Evolutionary conservation across 2,329 filamentous ascomycete genomes (phyloP).

Genomic region (Metarhizium guizhouense): DNA sequence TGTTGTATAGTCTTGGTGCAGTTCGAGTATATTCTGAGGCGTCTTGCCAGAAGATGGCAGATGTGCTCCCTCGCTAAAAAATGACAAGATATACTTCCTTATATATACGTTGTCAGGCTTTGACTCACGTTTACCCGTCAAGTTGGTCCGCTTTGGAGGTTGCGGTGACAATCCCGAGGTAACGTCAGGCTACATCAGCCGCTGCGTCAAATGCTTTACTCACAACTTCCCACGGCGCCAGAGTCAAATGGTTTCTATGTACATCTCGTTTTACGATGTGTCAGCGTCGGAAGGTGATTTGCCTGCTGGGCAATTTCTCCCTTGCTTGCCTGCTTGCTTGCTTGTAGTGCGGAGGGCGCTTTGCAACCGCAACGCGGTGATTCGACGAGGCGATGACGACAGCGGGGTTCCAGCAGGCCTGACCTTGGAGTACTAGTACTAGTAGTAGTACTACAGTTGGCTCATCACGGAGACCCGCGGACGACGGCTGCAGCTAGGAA

Average conservation of each 20-base stretch:
- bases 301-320: not conserved
- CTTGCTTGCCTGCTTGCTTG: not conserved
- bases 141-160: not conserved
- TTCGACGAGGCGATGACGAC: not conserved
- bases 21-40: not conserved
- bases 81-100: not conserved
- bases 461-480: not conserved
- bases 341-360: not conserved
- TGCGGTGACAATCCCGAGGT: not conserved
- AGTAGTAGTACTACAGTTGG: not conserved
- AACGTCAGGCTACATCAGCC: not conserved
- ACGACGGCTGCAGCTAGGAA: not conserved
- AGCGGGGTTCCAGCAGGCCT: not conserved
- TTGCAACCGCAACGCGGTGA: not conserved
- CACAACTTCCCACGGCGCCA: too few relatives aligned
- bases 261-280: not conserved
- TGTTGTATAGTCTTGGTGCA: not conserved
- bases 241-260: too few relatives aligned
- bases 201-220: not conserved
- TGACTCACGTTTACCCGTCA: not conserved
- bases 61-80: not conserved
- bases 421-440: too few relatives aligned
- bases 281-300: not conserved
- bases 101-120: not conserved
- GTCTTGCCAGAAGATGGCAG: not conserved